Conservation (phyloP, 2,329 filamentous ascomycete species). For the Beauveria brongniartii region DNA sequence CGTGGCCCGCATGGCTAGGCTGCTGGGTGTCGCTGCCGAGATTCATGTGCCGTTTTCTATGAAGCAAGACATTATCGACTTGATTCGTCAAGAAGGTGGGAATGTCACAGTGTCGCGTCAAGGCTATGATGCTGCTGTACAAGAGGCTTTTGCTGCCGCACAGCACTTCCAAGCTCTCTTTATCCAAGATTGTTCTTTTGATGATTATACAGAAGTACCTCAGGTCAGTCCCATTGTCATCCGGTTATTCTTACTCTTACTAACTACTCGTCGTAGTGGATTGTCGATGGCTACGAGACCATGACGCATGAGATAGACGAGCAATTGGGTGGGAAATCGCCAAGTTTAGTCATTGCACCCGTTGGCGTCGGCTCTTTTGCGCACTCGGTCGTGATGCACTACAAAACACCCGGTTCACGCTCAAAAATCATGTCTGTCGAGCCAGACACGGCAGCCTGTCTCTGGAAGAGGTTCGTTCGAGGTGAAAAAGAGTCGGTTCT, state of each 20-base stretch:
- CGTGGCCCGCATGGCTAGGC: constrained; percentile 57
- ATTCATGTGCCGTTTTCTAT: constrained; percentile 59
- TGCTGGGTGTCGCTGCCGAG: constrained; percentile 44
- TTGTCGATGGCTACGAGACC: constrained; percentile 70
- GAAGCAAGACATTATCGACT: constrained; percentile 40
- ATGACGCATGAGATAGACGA: constrained; percentile 61
- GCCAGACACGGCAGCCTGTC: constrained; percentile 54
- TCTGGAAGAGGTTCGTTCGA: constrained; percentile 43
- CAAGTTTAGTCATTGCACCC: constrained; percentile 50
- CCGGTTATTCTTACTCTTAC: background rate
- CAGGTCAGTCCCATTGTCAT: constrained; percentile 28
- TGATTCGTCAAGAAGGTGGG: constrained; percentile 57
- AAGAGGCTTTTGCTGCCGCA: constrained; percentile 36
- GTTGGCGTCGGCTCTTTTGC: constrained; percentile 65
- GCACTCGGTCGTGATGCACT: constrained; percentile 59
- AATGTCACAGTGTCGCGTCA: constrained; percentile 45
- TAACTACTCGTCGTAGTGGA: constrained; percentile 40
- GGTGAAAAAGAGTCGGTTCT: constrained; percentile 40
- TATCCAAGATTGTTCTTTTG: constrained; percentile 61
- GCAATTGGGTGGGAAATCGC: constrained; percentile 37
- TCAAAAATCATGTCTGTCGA: constrained; percentile 57
- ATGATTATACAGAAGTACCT: constrained; percentile 58
- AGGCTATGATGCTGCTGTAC: constrained; percentile 57
- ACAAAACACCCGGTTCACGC: constrained; percentile 36
- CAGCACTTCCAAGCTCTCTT: constrained; percentile 37